A percentile compares a stretch with the other conserved stretches of the same genome.
These are phyloP conservation scores for Coemansia asiatica DNA, from an alignment of 192 early-diverging fungal genomes.

Conservation along the genomic window DNA sequence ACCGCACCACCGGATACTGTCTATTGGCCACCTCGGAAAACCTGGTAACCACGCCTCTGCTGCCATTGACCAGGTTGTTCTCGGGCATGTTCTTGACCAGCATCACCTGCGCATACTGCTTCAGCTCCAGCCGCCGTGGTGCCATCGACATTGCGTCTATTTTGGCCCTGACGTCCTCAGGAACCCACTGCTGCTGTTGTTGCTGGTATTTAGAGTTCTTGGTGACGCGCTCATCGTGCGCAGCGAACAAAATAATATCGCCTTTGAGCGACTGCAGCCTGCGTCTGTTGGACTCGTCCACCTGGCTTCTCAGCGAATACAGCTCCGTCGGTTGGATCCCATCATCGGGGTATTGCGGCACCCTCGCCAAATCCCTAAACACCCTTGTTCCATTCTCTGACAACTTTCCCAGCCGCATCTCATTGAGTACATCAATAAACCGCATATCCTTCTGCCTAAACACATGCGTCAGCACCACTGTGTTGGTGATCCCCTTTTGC, in stretches of 20 bases:
- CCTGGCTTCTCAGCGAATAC: slow-evolving; percentile 73
- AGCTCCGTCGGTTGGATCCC: slow-evolving; percentile 70
- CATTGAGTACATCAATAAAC: slow-evolving; percentile 82
- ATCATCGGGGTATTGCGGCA: slow-evolving; percentile 58
- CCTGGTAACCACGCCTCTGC: slow-evolving; percentile 62
- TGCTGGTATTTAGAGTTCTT: not conserved
- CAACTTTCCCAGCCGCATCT: slow-evolving; percentile 74
- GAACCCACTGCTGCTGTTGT: not conserved
- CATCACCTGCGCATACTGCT: slow-evolving; percentile 83
- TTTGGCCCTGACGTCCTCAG: slow-evolving; percentile 27
- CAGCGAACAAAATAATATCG: slow-evolving; percentile 45
- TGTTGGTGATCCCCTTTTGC: slow-evolving; percentile 54
- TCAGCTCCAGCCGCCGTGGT: slow-evolving; percentile 65
- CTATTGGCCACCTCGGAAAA: slow-evolving; percentile 39
- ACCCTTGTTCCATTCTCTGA: slow-evolving; percentile 56
- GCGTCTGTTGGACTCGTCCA: slow-evolving; percentile 68
- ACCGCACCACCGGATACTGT: slow-evolving; percentile 49
- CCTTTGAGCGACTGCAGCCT: slow-evolving; percentile 61
- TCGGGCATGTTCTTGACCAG: slow-evolving; percentile 74
- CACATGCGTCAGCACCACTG: slow-evolving; percentile 71
- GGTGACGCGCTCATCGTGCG: slow-evolving; percentile 50
- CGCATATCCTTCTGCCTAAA: slow-evolving; percentile 82
- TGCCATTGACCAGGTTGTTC: slow-evolving; percentile 73
- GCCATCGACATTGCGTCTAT: slow-evolving; percentile 42
- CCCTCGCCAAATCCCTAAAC: slow-evolving; percentile 57